A percentile compares a stretch with the other conserved stretches of the same genome.
Evolutionary conservation across 2,329 filamentous ascomycete genomes (phyloP).

Genomic region (Pseudocercospora ulei): DNA sequence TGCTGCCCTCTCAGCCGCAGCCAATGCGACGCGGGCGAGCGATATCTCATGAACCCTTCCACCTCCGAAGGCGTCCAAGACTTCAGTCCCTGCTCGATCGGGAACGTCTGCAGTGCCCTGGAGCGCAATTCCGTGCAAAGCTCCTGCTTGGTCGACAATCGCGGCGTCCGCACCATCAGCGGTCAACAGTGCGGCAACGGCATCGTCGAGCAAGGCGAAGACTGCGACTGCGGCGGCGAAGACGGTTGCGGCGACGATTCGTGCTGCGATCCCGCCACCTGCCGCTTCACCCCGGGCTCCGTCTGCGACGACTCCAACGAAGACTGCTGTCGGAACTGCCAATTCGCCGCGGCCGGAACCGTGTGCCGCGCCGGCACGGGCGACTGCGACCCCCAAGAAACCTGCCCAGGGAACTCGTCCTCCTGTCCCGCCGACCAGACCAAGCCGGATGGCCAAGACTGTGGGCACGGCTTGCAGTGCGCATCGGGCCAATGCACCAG

Average conservation of each 20-base stretch:
- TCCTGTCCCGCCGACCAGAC: slow-evolving; percentile 65
- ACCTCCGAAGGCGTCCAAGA: slow-evolving; percentile 60
- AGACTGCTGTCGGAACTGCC: slow-evolving; percentile 67
- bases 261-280: slow-evolving; percentile 80
- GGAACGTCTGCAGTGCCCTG: slow-evolving; percentile 86
- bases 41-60: slow-evolving; percentile 93
- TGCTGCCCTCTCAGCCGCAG: slow-evolving; percentile 68
- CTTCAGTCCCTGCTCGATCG: slow-evolving; percentile 82
- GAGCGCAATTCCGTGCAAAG: slow-evolving; percentile 65
- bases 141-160: slow-evolving; percentile 73
- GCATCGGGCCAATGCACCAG: slow-evolving; percentile 92
- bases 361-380: slow-evolving; percentile 75
- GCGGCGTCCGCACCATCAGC: slow-evolving; percentile 67
- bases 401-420: slow-evolving; percentile 61
- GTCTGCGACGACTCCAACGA: slow-evolving; percentile 79
- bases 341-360: slow-evolving; percentile 56
- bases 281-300: slow-evolving; percentile 65
- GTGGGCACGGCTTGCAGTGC: slow-evolving; percentile 64
- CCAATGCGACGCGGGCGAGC: slow-evolving; percentile 64
- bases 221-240: slow-evolving; percentile 86
- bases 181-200: slow-evolving; percentile 89
- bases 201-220: slow-evolving; percentile 86
- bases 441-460: slow-evolving; percentile 59
- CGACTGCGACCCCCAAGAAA: slow-evolving; percentile 74
- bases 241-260: slow-evolving; percentile 60